These are phyloP conservation scores for Kurtzmaniella quercitrusa DNA, from an alignment of 1,139 yeast species.

Conservation along the genomic window DNA sequence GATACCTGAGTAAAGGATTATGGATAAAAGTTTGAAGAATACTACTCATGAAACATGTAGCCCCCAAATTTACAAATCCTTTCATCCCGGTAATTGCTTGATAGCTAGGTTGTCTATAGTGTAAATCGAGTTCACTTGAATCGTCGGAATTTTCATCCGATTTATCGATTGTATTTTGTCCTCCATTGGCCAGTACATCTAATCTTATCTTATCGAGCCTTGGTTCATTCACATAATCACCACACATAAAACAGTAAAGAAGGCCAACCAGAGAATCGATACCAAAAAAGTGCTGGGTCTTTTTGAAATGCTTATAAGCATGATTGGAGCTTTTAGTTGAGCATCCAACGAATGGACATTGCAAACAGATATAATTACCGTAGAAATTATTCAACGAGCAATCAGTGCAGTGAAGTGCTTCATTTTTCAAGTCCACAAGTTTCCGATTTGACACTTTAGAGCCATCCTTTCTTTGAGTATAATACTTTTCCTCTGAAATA, in stretches of 20 bases:
- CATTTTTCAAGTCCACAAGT: conserved; percentile 36
- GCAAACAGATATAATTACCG: conserved; percentile 65
- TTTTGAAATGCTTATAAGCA: conserved; percentile 57
- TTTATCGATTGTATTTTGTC: conserved; percentile 22
- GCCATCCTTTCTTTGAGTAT: conserved; percentile 30
- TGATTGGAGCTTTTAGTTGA: conserved; percentile 44
- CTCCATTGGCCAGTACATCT: conserved; percentile 14
- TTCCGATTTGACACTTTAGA: conserved; percentile 24
- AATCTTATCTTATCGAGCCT: conserved; percentile 49
- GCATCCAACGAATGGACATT: conserved; percentile 84
- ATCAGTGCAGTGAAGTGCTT: conserved; percentile 47
- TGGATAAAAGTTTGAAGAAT: conserved; percentile 82
- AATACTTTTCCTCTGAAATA: conserved; percentile 17
- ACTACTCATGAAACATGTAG: conserved; percentile 95
- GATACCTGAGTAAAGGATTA: conserved; percentile 77
- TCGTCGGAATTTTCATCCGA: conserved; percentile 5
- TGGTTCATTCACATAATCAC: conserved; percentile 63
- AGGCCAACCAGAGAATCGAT: conserved; percentile 57
- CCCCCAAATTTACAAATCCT: conserved; percentile 91
- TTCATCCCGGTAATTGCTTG: conserved; percentile 71
- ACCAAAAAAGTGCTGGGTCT: conserved; percentile 70
- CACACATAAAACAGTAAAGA: conserved; percentile 74
- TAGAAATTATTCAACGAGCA: conserved; percentile 46
- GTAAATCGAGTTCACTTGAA: conserved; percentile 6
- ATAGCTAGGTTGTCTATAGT: conserved; percentile 46